phyloP scores from a whole-genome alignment of 2,329 filamentous ascomycete genomes.

The Cyphellophora europaea region DNA sequence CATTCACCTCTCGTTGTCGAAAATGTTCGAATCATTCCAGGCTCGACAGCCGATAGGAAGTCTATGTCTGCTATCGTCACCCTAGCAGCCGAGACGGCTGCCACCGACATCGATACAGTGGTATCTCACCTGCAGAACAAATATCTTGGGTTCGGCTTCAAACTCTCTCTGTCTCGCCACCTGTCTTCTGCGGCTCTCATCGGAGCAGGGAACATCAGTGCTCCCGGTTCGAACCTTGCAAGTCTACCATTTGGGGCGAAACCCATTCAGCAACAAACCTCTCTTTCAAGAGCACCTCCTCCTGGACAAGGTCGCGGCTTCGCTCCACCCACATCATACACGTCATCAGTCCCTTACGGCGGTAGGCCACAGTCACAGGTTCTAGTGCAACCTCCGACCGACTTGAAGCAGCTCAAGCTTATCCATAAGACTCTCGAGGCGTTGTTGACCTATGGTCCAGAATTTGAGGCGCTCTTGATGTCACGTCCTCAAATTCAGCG shows the following conservation, averaged over 20 bases:
- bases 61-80: constrained; percentile 72
- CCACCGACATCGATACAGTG: constrained; percentile 70
- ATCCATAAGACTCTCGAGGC: constrained; percentile 84
- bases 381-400: constrained; percentile 63
- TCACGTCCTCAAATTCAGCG: constrained; percentile 69
- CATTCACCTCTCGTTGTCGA: constrained; percentile 55
- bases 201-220: constrained; percentile 39
- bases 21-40: constrained; percentile 60
- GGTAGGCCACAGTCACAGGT: constrained; percentile 51
- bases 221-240: constrained; percentile 33
- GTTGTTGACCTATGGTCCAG: constrained; percentile 68
- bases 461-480: constrained; percentile 91
- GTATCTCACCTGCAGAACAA: constrained; percentile 71
- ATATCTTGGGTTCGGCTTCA: constrained; percentile 77
- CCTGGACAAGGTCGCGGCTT: constrained; percentile 52
- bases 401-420: constrained; percentile 68
- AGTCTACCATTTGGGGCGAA: constrained; percentile 73
- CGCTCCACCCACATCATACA: constrained; percentile 67
- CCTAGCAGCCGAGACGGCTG: constrained; percentile 68
- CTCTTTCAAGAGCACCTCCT: constrained; percentile 38
- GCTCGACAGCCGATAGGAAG: constrained; percentile 51
- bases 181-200: constrained; percentile 66
- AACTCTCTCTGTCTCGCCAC: constrained; percentile 70
- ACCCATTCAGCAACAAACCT: constrained; percentile 43
- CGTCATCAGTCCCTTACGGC: constrained; percentile 28